Evolutionary conservation across 805 yeast species (phyloP).

Genomic region (Starmerella davenportii): DNA sequence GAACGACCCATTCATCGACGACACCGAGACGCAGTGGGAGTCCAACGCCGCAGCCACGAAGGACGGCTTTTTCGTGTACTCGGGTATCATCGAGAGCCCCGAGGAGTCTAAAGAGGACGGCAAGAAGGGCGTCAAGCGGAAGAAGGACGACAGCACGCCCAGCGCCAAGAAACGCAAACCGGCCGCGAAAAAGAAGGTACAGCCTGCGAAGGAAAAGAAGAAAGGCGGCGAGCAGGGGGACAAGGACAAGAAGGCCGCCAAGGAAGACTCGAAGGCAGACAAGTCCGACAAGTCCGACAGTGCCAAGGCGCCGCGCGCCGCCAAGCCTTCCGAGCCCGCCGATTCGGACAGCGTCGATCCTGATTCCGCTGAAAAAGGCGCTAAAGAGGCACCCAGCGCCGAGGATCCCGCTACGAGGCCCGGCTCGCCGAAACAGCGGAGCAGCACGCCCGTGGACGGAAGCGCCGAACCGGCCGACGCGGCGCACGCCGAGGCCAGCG

Average conservation of each 20-base stretch:
- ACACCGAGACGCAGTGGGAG: conserved; percentile 79
- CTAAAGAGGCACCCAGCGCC: conserved; percentile 1
- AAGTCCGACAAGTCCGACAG: too few relatives aligned
- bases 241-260: background rate
- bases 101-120: conserved; percentile 9
- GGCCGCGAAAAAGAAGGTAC: conserved; percentile 1
- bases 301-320: background rate
- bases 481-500: too few relatives aligned
- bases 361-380: conserved; percentile 4
- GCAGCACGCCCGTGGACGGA: too few relatives aligned
- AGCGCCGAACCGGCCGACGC: too few relatives aligned
- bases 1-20: conserved; percentile 93
- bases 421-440: too few relatives aligned
- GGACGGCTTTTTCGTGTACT: conserved; percentile 89
- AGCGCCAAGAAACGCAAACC: conserved; percentile 3
- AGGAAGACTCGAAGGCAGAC: conserved; percentile 2
- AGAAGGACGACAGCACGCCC: conserved; percentile 3
- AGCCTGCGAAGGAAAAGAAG: background rate
- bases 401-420: too few relatives aligned
- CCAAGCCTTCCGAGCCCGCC: background rate
- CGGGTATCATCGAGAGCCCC: conserved; percentile 52
- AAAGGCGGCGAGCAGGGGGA: background rate
- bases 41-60: conserved; percentile 82
- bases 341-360: conserved; percentile 1
- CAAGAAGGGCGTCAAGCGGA: conserved; percentile 12